Conservation (phyloP, 805 yeast species). For the Nakazawaea holstii region DNA sequence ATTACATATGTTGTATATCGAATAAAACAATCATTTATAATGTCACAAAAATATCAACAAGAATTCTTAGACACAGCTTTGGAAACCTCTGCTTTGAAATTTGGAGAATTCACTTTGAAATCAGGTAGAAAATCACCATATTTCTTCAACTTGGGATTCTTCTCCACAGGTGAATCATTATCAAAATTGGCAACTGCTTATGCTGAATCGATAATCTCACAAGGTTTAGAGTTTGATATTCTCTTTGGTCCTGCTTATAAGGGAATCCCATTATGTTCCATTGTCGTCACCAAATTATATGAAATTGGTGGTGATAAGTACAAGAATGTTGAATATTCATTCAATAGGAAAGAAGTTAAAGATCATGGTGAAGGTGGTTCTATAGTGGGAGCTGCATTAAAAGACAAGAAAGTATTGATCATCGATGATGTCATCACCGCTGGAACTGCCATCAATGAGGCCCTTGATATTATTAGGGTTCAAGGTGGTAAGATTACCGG, state of each 20-base stretch:
- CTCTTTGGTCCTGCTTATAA: constrained; percentile 97
- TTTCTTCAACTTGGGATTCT: constrained; percentile 90
- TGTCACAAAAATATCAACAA: constrained; percentile 34
- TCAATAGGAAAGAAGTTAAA: constrained; percentile 93
- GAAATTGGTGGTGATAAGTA: constrained; percentile 83
- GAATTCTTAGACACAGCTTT: constrained; percentile 78
- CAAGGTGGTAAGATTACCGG: constrained; percentile 78
- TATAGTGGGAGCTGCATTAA: constrained; percentile 79
- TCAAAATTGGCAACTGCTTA: constrained; percentile 83
- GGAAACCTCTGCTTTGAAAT: constrained; percentile 75
- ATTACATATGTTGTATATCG: no score
- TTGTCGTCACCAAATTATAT: constrained; percentile 86
- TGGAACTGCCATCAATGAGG: constrained; percentile 96
- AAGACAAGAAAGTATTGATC: constrained; percentile 69
- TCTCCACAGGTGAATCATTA: constrained; percentile 73
- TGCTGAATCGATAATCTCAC: constrained; percentile 79
- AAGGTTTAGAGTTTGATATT: constrained; percentile 82
- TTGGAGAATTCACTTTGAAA: constrained; percentile 85
- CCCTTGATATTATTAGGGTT: constrained; percentile 66
- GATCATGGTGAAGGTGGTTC: constrained; percentile 98
- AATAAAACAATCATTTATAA: background rate
- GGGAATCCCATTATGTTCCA: constrained; percentile 93
- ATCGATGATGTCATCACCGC: constrained; percentile 98
- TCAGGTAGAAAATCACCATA: constrained; percentile 95
- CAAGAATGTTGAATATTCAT: constrained; percentile 76